A percentile compares a stretch with the other conserved stretches of the same genome.
Evolutionary conservation across 768 basidiomycete genomes (phyloP).

Genomic region (Lyophyllum shimeji): DNA sequence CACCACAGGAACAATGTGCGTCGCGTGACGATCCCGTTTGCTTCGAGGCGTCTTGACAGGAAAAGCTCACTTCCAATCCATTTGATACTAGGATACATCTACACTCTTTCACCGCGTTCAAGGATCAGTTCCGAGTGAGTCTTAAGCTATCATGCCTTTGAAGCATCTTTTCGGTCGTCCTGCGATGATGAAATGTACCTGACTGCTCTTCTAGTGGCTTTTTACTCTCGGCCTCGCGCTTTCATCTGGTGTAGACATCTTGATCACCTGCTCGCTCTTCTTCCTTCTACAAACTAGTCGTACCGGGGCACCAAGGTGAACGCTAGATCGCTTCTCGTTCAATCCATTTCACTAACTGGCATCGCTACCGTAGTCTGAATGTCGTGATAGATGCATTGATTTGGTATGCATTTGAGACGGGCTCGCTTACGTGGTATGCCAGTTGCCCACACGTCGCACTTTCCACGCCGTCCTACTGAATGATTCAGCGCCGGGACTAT

Average conservation of each 20-base stretch:
- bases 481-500: background rate
- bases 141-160: no score
- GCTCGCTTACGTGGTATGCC: constrained; percentile 38
- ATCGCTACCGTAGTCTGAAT: background rate
- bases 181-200: background rate
- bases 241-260: constrained; percentile 38
- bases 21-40: background rate
- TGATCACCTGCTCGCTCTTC: constrained; percentile 35
- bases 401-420: constrained; percentile 39
- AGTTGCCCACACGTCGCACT: no score
- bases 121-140: background rate
- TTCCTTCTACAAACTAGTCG: constrained; percentile 33
- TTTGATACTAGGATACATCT: background rate
- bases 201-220: constrained; percentile 33
- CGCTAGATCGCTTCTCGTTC: background rate
- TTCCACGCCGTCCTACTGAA: no score
- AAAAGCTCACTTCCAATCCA: background rate
- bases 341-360: background rate
- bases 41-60: background rate
- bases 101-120: background rate
- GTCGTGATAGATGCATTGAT: constrained; percentile 11
- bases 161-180: background rate
- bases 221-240: constrained; percentile 43
- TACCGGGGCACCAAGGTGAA: constrained; percentile 28
- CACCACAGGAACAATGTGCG: background rate